Conservation (phyloP, 306 rosid species). For the Glycine latifolia region DNA sequence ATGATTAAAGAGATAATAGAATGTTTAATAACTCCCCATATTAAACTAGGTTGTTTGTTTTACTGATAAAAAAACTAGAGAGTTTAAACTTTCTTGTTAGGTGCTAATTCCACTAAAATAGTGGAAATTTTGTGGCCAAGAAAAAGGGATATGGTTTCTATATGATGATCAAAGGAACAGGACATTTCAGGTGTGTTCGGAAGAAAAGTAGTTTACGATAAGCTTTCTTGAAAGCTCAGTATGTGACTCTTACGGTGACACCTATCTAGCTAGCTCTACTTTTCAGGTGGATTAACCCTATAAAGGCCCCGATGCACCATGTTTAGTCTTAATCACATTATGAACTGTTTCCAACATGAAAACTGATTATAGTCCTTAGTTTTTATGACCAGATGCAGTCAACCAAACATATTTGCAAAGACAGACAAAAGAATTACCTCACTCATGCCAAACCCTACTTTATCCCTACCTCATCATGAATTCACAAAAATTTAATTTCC, state of each 20-base stretch:
- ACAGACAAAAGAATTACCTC: slow-evolving; percentile 9
- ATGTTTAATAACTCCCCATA: background rate
- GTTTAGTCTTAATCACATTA: slow-evolving; percentile 34
- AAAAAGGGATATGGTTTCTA: slow-evolving; percentile 2
- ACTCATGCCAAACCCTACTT: slow-evolving; percentile 49
- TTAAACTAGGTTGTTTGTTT: background rate
- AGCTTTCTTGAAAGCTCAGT: slow-evolving; percentile 56
- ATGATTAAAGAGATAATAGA: background rate
- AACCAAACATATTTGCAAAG: slow-evolving; percentile 15
- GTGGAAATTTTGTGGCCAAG: slow-evolving; percentile 18
- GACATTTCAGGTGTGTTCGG: slow-evolving; percentile 49
- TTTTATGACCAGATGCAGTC: slow-evolving; percentile 37
- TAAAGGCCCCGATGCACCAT: slow-evolving; percentile 22
- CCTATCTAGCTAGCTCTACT: slow-evolving; percentile 41
- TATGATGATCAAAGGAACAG: slow-evolving; percentile 20
- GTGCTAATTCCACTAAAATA: slow-evolving; percentile 19
- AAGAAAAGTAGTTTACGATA: slow-evolving; percentile 38
- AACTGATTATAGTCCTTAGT: slow-evolving; percentile 7
- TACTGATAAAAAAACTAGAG: background rate
- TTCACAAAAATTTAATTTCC: slow-evolving; percentile 40
- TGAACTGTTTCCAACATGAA: slow-evolving; percentile 44
- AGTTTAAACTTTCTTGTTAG: background rate
- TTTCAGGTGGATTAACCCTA: slow-evolving; percentile 44
- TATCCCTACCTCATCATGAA: slow-evolving; percentile 3
- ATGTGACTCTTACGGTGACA: slow-evolving; percentile 46